These are phyloP conservation scores for Flaveria sonorensis DNA, from an alignment of 129 eudicot species.

Conservation along the genomic window DNA sequence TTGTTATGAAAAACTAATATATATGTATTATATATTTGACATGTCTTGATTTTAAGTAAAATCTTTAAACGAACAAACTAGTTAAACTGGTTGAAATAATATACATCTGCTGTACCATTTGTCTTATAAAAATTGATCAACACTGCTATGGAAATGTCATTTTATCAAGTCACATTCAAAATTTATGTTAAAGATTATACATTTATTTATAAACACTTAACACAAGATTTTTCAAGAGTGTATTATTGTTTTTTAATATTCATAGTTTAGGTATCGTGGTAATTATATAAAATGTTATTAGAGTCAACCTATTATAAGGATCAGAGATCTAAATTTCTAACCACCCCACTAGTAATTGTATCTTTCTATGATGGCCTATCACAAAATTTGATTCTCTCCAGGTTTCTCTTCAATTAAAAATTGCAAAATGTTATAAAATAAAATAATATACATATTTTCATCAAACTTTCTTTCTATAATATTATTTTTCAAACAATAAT, in stretches of 20 bases:
- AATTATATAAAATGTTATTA: slow-evolving; percentile 5
- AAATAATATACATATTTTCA: not conserved
- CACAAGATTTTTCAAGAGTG: not conserved
- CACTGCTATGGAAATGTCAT: too few relatives aligned
- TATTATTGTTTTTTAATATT: not conserved
- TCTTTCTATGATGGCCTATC: slow-evolving; percentile 19
- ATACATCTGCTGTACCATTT: too few relatives aligned
- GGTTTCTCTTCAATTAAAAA: not conserved
- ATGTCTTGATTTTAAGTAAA: too few relatives aligned
- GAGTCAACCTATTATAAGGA: not conserved
- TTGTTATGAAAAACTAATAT: not conserved
- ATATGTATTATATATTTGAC: not conserved
- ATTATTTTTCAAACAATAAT: too few relatives aligned
- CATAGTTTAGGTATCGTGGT: slow-evolving; percentile 18
- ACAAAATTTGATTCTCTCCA: not conserved
- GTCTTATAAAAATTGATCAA: too few relatives aligned
- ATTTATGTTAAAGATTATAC: not conserved
- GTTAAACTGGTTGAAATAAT: too few relatives aligned
- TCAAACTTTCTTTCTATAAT: not conserved
- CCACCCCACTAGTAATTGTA: slow-evolving; percentile 29
- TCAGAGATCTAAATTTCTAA: slow-evolving; percentile 26
- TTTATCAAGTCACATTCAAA: not conserved
- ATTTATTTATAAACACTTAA: not conserved
- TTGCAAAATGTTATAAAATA: not conserved
- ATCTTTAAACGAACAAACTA: too few relatives aligned